Evolutionary conservation across 169 alveolate genomes (phyloP).

Genomic region (Perkinsus marinus): DNA sequence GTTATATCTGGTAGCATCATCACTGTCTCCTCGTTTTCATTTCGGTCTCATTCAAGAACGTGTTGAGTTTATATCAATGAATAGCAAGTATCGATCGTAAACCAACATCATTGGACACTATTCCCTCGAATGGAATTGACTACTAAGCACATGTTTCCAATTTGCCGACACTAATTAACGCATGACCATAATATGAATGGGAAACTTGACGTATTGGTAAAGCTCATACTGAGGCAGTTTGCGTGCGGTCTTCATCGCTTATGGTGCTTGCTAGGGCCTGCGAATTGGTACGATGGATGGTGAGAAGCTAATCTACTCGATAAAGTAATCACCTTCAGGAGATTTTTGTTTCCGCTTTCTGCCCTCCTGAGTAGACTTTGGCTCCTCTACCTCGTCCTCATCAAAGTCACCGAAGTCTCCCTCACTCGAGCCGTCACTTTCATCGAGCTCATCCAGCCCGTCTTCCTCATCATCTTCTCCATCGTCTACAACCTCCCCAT

Average conservation of each 20-base stretch:
- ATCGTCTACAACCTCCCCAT: background rate
- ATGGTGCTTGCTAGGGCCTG: background rate
- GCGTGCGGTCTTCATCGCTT: background rate
- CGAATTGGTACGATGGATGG: background rate
- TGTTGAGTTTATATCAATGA: too few relatives aligned
- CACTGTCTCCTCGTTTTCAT: background rate
- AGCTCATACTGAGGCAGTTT: background rate
- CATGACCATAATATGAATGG: background rate
- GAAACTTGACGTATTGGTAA: background rate
- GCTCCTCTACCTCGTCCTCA: background rate
- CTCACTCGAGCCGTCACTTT: background rate
- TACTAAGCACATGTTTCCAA: too few relatives aligned
- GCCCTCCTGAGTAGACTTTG: background rate
- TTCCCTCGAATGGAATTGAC: too few relatives aligned
- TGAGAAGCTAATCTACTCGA: background rate
- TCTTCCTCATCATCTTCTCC: background rate
- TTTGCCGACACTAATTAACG: background rate
- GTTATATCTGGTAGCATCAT: background rate
- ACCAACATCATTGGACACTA: too few relatives aligned
- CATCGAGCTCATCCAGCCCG: background rate
- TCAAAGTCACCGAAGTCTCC: background rate
- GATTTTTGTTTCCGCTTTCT: background rate
- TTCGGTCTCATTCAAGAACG: too few relatives aligned
- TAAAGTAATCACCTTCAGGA: background rate
- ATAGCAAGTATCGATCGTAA: too few relatives aligned